Evolutionary conservation across 2,329 filamentous ascomycete genomes (phyloP), one percentile per base, ranked within the genome.

Genomic region (Rhinocladiella similis): DNA sequence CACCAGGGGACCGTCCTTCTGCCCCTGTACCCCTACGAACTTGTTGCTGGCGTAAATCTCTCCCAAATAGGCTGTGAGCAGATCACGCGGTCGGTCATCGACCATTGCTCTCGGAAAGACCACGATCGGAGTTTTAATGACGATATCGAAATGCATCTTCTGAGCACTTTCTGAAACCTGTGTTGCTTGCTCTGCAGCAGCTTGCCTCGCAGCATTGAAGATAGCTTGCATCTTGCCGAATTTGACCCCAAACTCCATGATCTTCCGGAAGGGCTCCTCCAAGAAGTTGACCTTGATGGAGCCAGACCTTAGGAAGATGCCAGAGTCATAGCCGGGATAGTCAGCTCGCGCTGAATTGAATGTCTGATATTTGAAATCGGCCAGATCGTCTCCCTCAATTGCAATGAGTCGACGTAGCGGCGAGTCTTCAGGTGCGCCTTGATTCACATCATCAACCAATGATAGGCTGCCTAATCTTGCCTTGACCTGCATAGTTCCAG

Each of bases 211-310:
- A 41, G 94, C 93, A 69, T 99, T 99, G 78, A 96, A 99, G 51
- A 99, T 89, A 19, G 94, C 93, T 73, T 99, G 94, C 94, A 99
- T 99, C 74, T 96, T 96, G 59, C 95, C 94, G 71, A 99, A 99
- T 68, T 99, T 99, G 71, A 99, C 91, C 42, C 96, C 80, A 72
- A 99, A 99, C 64, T 95, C 90, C 73, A 99, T 90, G 62, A 99
- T 97, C 75, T 97, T 97, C 50, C 94, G 86, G 78, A 97, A 97
- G 0, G 94, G 94, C 71, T 99, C 95, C 60, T 97, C 93, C 3
- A 97, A 77, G 70, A 99, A 99, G 70, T 97, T 97, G 69, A 99
- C 81, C 75, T 96, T 97, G 71, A 99, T 88, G 0, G 94, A 99
- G 1, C 94, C 94, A 16, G 94, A 93, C 35, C 93, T 86, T 10